phyloP scores from a whole-genome alignment of 2,329 filamentous ascomycete genomes.

The Calonectria multiphialidica region DNA sequence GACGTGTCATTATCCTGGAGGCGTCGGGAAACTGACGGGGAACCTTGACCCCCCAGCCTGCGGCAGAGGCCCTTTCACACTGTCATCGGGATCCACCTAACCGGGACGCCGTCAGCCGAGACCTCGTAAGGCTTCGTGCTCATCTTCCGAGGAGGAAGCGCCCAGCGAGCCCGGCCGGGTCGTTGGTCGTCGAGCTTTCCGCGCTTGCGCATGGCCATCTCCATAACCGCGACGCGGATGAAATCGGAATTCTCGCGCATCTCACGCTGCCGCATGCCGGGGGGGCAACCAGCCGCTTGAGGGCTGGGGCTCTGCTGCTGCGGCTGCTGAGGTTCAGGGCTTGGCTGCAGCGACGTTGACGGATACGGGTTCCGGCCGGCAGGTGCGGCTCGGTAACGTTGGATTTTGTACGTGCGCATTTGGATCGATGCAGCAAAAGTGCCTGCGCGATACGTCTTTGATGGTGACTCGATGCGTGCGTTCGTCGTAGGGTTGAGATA shows the following conservation, averaged over 20 bases:
- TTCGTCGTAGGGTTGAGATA: conserved; percentile 74
- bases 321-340: conserved; percentile 45
- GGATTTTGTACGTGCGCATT: conserved; percentile 78
- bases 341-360: conserved; percentile 45
- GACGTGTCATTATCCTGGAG: conserved; percentile 36
- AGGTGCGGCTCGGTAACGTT: conserved; percentile 58
- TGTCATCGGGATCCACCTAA: conserved; percentile 65
- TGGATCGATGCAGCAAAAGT: conserved; percentile 76
- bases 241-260: conserved; percentile 79
- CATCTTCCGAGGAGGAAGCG: conserved; percentile 73
- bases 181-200: conserved; percentile 76
- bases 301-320: conserved; percentile 48
- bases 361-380: conserved; percentile 48
- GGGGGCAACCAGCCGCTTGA: conserved; percentile 51
- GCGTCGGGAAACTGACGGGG: conserved; percentile 19
- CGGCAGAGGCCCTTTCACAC: conserved; percentile 32
- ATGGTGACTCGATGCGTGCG: conserved; percentile 46
- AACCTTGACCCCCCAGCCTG: neutral
- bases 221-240: conserved; percentile 78
- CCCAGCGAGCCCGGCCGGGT: conserved; percentile 76
- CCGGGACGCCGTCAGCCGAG: conserved; percentile 68
- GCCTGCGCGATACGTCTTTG: conserved; percentile 47
- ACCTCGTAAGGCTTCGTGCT: conserved; percentile 67
- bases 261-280: conserved; percentile 71
- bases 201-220: conserved; percentile 77